Evolutionary conservation across 2,329 filamentous ascomycete genomes (phyloP).

Genomic region (Monosporascus sp.): DNA sequence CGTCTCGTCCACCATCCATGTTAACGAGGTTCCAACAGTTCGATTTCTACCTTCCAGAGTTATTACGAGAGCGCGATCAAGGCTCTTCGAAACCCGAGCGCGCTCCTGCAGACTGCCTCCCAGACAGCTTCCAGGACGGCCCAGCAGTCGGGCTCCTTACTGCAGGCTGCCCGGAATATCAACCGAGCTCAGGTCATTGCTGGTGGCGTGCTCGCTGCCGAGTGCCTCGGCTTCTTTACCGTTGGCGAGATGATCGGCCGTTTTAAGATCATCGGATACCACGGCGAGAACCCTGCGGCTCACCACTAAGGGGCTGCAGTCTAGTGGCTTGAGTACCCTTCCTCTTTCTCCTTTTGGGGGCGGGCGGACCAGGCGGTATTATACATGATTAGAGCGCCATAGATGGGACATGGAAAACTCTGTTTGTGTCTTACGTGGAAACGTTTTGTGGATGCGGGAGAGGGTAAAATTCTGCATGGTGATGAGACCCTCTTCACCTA

Average conservation of each 20-base stretch:
- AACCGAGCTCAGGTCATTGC: conserved; percentile 64
- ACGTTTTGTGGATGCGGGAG: no score
- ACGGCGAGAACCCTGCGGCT: conserved; percentile 56
- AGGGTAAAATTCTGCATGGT: no score
- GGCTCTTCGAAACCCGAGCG: conserved; percentile 61
- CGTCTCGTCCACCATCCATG: neutral
- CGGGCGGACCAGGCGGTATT: no score
- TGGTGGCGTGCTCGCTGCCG: conserved; percentile 73
- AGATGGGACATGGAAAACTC: no score
- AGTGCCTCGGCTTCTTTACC: conserved; percentile 94
- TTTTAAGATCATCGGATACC: conserved; percentile 93
- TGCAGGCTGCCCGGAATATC: conserved; percentile 57
- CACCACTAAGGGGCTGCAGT: conserved; percentile 45
- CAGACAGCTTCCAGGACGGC: conserved; percentile 42
- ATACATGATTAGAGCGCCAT: no score
- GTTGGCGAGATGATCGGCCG: conserved; percentile 95
- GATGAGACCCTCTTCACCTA: no score
- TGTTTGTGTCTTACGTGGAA: no score
- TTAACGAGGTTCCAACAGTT: conserved; percentile 43
- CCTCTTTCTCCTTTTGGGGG: no score
- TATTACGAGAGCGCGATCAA: conserved; percentile 76
- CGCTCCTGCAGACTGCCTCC: conserved; percentile 45
- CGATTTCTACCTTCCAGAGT: conserved; percentile 73
- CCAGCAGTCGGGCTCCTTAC: conserved; percentile 31
- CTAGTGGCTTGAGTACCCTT: no score